Evolutionary conservation across 1,284 basidiomycete species (phyloP), one percentile per base, ranked within the genome.

Genomic region (Malassezia restricta): DNA sequence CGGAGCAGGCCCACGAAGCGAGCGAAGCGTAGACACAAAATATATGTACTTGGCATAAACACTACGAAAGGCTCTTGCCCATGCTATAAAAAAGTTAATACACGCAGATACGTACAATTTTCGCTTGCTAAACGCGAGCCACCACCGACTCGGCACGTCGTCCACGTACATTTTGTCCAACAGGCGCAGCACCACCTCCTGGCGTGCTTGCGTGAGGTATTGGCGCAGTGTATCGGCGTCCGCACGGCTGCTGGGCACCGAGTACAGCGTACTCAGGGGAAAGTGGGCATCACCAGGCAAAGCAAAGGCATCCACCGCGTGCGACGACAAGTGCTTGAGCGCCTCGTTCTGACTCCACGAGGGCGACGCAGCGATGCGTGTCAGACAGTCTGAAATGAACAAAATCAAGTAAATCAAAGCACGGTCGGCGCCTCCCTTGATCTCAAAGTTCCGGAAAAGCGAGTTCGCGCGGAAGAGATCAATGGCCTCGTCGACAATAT

Each of bases 401-500:
- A 99, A 85, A 75, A 96, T 96, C 65, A 98, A 82, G 75, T 98
- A 84, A 78, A 99, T 98, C 68, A 99, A 80, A 33, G 87, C 39
- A 49, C 94, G 83, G 78, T 99, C 94, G 43, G 91, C 92, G 47
- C 87, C 85, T 27, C 94, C 70, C 76, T 96, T 95, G 82, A 99
- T 98, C 78, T 99, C 94, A 73, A 98, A 99, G 78, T 98, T 98
- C 71, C 94, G 85, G 77, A 99, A 99, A 58, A 99, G 84, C 42
- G 90, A 94, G 77, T 99, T 99, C 71, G 94, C 91, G 46, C 94
- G 85, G 78, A 99, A 99, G 53, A 98, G 83, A 76, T 95, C 88
- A 49, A 99, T 79, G 3, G 89, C 84, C 77, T 99, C 94, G 75
- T 96, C 91, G 62, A 98, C 81, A 65, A 98, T 90, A 75, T 99